Conservation (phyloP, 805 yeast genomes). For the Priceomyces castillae region DNA sequence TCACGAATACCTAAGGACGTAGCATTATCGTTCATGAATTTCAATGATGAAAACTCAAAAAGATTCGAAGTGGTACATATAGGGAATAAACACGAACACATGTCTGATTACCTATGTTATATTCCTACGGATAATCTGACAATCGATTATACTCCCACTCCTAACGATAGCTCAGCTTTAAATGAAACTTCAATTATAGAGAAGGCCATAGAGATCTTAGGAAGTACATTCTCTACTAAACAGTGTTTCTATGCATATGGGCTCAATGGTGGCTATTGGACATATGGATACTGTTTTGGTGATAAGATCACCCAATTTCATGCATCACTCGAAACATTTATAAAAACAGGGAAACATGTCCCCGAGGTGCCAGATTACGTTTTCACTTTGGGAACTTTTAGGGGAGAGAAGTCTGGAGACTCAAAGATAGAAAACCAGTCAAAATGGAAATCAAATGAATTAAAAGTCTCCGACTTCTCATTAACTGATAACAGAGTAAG, state of each 20-base stretch:
- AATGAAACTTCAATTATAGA: slow-evolving; percentile 9
- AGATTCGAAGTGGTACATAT: slow-evolving; percentile 18
- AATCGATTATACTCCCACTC: neutral
- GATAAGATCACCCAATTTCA: slow-evolving; percentile 51
- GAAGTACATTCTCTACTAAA: slow-evolving; percentile 16
- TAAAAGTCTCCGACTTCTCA: slow-evolving; percentile 23
- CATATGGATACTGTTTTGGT: slow-evolving; percentile 49
- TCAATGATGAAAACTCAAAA: slow-evolving; percentile 7
- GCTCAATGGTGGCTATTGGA: slow-evolving; percentile 49
- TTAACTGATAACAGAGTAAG: slow-evolving; percentile 29
- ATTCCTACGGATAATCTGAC: slow-evolving; percentile 12
- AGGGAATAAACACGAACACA: slow-evolving; percentile 6
- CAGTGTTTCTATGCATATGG: slow-evolving; percentile 24
- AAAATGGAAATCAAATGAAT: slow-evolving; percentile 12
- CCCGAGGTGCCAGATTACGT: slow-evolving; percentile 30
- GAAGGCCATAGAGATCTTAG: slow-evolving; percentile 16
- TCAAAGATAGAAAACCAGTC: slow-evolving; percentile 21
- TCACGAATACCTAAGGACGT: slow-evolving; percentile 14
- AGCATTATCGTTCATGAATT: slow-evolving; percentile 11
- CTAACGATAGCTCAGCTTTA: neutral
- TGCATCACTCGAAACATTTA: slow-evolving; percentile 22
- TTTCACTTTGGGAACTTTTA: slow-evolving; percentile 36
- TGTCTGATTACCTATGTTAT: slow-evolving; percentile 19
- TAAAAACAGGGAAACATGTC: slow-evolving; percentile 27
- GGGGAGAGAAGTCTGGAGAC: slow-evolving; percentile 11